Conservation (phyloP, 352 stramenopile species). For the Phytophthora sansomeana region DNA sequence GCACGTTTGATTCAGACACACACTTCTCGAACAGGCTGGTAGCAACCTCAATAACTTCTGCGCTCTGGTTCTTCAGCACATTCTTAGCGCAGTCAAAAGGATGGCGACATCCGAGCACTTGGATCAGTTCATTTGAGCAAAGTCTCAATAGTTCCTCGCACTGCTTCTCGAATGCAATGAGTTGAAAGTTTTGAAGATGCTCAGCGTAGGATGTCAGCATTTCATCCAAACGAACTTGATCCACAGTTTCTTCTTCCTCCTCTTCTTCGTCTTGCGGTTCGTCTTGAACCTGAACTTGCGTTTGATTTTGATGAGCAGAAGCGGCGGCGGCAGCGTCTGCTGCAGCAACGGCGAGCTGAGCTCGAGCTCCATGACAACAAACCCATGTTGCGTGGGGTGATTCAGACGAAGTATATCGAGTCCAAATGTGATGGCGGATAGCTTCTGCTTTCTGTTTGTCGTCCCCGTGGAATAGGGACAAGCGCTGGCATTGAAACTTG, state of each 20-base stretch:
- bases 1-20: conserved; percentile 43
- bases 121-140: conserved; percentile 66
- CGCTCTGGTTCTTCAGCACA: conserved; percentile 74
- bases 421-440: conserved; percentile 53
- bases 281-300: conserved; percentile 12
- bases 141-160: conserved; percentile 42
- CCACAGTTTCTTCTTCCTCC: conserved; percentile 15
- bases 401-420: conserved; percentile 47
- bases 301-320: conserved; percentile 14
- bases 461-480: conserved; percentile 50
- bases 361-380: conserved; percentile 41
- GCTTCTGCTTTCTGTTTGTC: conserved; percentile 25
- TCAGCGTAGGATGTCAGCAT: conserved; percentile 33
- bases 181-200: conserved; percentile 45
- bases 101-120: conserved; percentile 57
- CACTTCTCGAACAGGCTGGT: conserved; percentile 46
- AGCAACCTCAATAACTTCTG: conserved; percentile 47
- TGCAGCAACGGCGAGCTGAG: conserved; percentile 19
- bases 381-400: conserved; percentile 58
- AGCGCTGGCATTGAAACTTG: conserved; percentile 51
- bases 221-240: conserved; percentile 33
- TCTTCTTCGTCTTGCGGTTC: conserved; percentile 25
- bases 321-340: conserved; percentile 14
- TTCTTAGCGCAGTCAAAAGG: conserved; percentile 58
- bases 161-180: conserved; percentile 59